Conservation (phyloP, 768 basidiomycete species). For the Leccinum fibrillosum region DNA sequence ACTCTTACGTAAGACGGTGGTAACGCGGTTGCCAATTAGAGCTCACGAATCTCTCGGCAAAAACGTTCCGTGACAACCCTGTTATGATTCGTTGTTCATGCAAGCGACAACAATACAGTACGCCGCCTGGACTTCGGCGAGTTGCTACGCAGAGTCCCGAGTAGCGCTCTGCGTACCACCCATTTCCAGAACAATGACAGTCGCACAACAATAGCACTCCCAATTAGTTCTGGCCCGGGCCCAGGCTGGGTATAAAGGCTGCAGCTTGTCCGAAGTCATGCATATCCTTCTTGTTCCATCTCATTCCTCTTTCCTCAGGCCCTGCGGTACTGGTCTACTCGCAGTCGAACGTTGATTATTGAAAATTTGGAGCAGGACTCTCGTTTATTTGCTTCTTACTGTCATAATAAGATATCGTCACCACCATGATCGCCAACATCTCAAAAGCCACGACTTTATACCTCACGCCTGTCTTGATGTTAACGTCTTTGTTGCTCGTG, state of each 20-base stretch:
- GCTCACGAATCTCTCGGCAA: not conserved
- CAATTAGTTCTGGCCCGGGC: not conserved
- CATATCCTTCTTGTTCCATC: not conserved
- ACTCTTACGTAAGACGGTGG: not conserved
- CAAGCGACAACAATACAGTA: not conserved
- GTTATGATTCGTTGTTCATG: not conserved
- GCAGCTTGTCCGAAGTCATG: not conserved
- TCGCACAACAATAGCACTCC: constrained; percentile 12
- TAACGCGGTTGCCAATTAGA: not conserved
- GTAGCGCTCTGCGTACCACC: not conserved
- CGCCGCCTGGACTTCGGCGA: not conserved
- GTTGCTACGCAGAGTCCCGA: not conserved
- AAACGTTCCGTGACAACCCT: not conserved
- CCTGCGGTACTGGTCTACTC: constrained; percentile 23
- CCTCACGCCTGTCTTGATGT: constrained; percentile 60
- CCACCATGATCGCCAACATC: constrained; percentile 62
- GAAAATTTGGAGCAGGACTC: constrained; percentile 23
- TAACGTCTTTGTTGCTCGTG: constrained; percentile 63
- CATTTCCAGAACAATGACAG: constrained; percentile 16
- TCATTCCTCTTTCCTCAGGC: constrained; percentile 5
- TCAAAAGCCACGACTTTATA: constrained; percentile 68
- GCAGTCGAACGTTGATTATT: constrained; percentile 2
- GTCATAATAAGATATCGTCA: not conserved
- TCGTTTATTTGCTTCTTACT: constrained; percentile 1
- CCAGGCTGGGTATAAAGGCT: constrained; percentile 15